Evolutionary conservation across 352 stramenopile genomes (phyloP), one percentile per base, ranked within the genome.

Genomic region (Peronosclerospora sorghi): DNA sequence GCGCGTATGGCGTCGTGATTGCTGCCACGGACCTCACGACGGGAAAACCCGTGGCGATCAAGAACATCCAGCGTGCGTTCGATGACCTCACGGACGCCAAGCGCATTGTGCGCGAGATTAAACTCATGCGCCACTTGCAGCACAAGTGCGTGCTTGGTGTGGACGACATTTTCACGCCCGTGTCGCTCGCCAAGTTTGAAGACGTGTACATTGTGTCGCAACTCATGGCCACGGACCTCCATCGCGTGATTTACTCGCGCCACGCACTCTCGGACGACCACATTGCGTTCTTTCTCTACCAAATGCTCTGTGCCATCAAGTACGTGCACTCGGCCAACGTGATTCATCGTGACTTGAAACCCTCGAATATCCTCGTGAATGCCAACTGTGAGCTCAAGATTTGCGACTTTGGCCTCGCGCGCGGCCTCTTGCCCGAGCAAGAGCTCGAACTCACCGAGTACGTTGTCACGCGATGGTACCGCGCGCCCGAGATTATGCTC

Each of bases 21-120:
- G 78, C 76, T 1, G 76, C 72, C 8, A 78, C 70, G 5, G 51
- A 84, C 53, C 57, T 61, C 4, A 38, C 55, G 6, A 61, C 32
- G 1, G 57, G 58, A 7, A 73, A 68, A 26, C 81, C 65, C 0
- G 56, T 97, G 20, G 93, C 90, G 4, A 97, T 98, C 56, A 98
- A 98, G 64, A 98, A 97, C 70, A 86, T 97, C 9, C 86, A 89
- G 21, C 95, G 94, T 48, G 90, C 90, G 2, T 95, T 95, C 41
- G 87, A 90, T 26, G 80, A 93, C 48, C 53, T 92, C 19, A 84
- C 89, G 24, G 83, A 93, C 45, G 76, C 80, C 10, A 92, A 92
- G 66, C 78, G 80, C 20, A 93, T 90, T 43, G 51, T 94, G 28
- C 75, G 82, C 20, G 83, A 94, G 56, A 87, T 94, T 23, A 76